Conservation (phyloP, 192 early-diverging fungal species). For the Coemansia brasiliensis region DNA sequence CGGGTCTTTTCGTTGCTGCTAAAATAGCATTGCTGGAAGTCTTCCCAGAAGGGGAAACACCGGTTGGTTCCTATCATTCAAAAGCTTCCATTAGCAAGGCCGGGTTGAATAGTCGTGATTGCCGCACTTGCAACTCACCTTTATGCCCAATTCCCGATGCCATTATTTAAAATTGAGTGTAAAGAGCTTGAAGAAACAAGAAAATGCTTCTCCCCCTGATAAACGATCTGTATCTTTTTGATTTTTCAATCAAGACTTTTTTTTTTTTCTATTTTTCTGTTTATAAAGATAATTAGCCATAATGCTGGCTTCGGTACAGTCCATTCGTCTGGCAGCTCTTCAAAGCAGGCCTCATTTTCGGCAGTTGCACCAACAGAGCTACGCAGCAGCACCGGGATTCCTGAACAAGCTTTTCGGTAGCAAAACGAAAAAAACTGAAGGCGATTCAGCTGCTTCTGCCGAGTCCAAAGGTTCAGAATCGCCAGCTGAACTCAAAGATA, state of each 20-base stretch:
- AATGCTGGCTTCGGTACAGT: slow-evolving; percentile 15
- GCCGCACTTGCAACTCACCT: slow-evolving; percentile 22
- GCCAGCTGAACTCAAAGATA: background rate
- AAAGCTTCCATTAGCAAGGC: background rate
- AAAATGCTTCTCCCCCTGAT: background rate
- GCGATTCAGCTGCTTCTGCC: slow-evolving; percentile 1
- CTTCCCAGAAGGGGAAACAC: slow-evolving; percentile 97
- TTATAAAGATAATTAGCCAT: background rate
- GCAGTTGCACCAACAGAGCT: slow-evolving; percentile 29
- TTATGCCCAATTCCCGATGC: slow-evolving; percentile 52
- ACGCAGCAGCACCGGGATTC: slow-evolving; percentile 15
- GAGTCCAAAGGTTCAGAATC: slow-evolving; percentile 8
- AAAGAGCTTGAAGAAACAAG: background rate
- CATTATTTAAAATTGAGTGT: slow-evolving; percentile 19
- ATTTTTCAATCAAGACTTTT: background rate
- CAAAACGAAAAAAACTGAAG: slow-evolving; percentile 10
- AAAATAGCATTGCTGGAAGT: slow-evolving; percentile 88
- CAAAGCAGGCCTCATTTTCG: background rate
- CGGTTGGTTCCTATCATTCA: slow-evolving; percentile 71
- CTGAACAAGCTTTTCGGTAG: slow-evolving; percentile 39
- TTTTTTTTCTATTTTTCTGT: background rate
- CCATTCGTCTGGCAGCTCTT: background rate
- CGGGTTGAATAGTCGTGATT: background rate
- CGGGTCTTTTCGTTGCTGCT: slow-evolving; percentile 70
- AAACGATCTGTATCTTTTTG: background rate